These are phyloP conservation scores for Colletotrichum salicis DNA, from an alignment of 2,329 filamentous ascomycete genomes.

Conservation along the genomic window DNA sequence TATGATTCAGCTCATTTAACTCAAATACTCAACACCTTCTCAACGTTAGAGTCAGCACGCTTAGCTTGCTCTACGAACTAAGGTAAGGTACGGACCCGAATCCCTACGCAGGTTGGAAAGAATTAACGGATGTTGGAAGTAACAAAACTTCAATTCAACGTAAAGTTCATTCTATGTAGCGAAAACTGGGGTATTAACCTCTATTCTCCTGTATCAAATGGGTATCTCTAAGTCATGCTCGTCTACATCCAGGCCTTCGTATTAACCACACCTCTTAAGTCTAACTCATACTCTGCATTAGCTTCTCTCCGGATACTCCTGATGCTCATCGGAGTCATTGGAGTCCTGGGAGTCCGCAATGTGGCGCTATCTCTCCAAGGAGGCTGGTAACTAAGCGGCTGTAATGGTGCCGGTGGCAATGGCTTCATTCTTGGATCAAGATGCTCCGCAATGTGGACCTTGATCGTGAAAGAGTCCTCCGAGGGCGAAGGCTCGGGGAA, in stretches of 20 bases:
- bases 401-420: conserved; percentile 6
- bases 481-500: background rate
- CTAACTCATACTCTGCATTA: conserved; percentile 18
- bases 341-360: background rate
- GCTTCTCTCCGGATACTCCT: conserved; percentile 4
- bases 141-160: background rate
- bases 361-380: conserved; percentile 9
- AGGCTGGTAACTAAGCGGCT: background rate
- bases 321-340: background rate
- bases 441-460: conserved; percentile 12
- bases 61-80: too few species aligned
- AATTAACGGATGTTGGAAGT: too few species aligned
- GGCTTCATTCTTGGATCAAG: conserved; percentile 24
- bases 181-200: background rate
- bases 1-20: too few species aligned
- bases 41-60: too few species aligned
- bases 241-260: conserved; percentile 25
- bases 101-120: too few species aligned
- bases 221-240: background rate
- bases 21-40: too few species aligned
- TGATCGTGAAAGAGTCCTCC: background rate
- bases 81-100: too few species aligned
- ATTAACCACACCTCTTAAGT: conserved; percentile 5
- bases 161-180: background rate
- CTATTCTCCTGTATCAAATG: background rate